Conservation (phyloP, 768 basidiomycete genomes). For the Tephrocybe sp. region DNA sequence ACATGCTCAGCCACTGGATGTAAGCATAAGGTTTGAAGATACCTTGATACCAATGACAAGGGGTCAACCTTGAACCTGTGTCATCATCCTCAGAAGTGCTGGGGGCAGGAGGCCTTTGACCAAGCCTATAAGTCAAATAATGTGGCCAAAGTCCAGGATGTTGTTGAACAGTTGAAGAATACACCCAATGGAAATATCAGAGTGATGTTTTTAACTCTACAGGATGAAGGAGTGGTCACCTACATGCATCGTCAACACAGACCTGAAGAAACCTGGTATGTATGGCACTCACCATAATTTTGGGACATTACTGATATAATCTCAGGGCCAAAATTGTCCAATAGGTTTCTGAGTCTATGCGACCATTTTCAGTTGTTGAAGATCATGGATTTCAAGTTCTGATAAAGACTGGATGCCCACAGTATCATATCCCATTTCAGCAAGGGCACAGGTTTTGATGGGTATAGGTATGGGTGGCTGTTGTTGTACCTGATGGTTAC, state of each 20-base stretch:
- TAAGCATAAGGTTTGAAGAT: slow-evolving; percentile 8
- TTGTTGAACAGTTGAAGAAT: neutral
- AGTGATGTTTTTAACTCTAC: slow-evolving; percentile 17
- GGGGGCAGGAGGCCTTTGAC: slow-evolving; percentile 23
- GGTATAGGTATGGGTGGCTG: no score
- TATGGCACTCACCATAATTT: neutral
- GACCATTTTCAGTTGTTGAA: slow-evolving; percentile 28
- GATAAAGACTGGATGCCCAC: no score
- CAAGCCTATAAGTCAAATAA: neutral
- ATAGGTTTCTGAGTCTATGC: slow-evolving; percentile 29
- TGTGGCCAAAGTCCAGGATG: slow-evolving; percentile 1
- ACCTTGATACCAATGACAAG: slow-evolving; percentile 9
- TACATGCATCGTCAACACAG: neutral
- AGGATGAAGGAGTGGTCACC: neutral
- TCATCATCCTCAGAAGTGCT: slow-evolving; percentile 26
- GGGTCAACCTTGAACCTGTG: slow-evolving; percentile 21
- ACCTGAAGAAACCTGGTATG: neutral
- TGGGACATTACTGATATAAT: slow-evolving; percentile 21
- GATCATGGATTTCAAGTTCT: slow-evolving; percentile 21
- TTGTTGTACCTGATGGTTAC: no score
- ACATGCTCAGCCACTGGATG: slow-evolving; percentile 7
- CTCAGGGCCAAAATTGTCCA: slow-evolving; percentile 3
- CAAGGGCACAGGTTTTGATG: no score
- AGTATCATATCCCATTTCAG: slow-evolving; percentile 30
- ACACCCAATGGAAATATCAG: slow-evolving; percentile 21